These are phyloP conservation scores for Pythium guiyangense DNA, from an alignment of 352 stramenopile genomes.

Conservation along the genomic window DNA sequence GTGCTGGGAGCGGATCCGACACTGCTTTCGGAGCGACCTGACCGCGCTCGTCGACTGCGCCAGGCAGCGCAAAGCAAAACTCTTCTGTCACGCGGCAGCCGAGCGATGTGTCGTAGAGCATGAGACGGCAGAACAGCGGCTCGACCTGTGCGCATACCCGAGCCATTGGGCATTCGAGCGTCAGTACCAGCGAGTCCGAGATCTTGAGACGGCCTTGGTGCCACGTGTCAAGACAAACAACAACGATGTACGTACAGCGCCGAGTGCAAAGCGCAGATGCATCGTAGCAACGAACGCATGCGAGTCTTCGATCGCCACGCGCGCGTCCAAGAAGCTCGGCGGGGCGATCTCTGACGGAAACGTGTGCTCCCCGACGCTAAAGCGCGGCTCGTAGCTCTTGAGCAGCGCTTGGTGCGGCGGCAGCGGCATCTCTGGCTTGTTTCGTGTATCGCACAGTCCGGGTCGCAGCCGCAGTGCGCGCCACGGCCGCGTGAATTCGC, in stretches of 20 bases:
- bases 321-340: slow-evolving; percentile 36
- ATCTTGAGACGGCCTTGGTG: not conserved
- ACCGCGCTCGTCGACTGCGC: slow-evolving; percentile 8
- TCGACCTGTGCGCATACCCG: slow-evolving; percentile 35
- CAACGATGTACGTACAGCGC: slow-evolving; percentile 26
- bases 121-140: slow-evolving; percentile 46
- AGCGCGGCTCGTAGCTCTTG: slow-evolving; percentile 66
- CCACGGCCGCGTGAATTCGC: slow-evolving; percentile 35
- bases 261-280: slow-evolving; percentile 44
- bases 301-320: slow-evolving; percentile 44
- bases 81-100: slow-evolving; percentile 60
- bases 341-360: slow-evolving; percentile 38
- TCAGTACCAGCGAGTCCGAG: not conserved
- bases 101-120: slow-evolving; percentile 58
- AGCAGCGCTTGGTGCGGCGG: slow-evolving; percentile 31
- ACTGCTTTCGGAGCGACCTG: not conserved
- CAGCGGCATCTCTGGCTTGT: slow-evolving; percentile 1
- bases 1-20: slow-evolving; percentile 14
- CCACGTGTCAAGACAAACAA: not conserved
- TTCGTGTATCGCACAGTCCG: not conserved
- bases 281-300: slow-evolving; percentile 38
- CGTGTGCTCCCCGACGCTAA: slow-evolving; percentile 27
- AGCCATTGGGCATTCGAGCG: not conserved
- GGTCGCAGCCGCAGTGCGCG: slow-evolving; percentile 19
- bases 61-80: slow-evolving; percentile 47